phyloP scores from a whole-genome alignment of 208 protist genomes.

The Leishmania mexicana region DNA sequence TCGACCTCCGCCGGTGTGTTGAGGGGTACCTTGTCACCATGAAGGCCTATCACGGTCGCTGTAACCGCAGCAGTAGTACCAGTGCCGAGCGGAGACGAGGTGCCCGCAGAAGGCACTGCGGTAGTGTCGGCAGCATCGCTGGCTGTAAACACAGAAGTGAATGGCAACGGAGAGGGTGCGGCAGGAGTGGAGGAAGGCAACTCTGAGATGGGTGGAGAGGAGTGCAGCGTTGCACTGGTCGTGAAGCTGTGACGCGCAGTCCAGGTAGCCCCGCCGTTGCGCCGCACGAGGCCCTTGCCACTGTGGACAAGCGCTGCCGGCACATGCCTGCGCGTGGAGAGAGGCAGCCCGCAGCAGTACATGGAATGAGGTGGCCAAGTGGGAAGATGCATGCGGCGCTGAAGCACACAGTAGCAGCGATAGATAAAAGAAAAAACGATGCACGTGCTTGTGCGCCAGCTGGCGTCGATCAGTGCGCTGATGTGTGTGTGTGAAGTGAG shows the following conservation, averaged over 20 bases:
- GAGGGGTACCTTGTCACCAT: conserved; percentile 17
- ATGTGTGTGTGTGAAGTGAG: not conserved
- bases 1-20: conserved; percentile 56
- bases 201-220: not conserved
- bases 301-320: not conserved
- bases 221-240: not conserved
- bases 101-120: not conserved
- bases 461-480: not conserved
- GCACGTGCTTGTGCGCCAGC: not conserved
- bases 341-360: not conserved
- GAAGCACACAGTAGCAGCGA: not conserved
- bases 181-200: not conserved
- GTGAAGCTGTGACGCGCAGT: not conserved
- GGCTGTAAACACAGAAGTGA: not conserved
- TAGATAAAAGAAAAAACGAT: not conserved
- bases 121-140: not conserved
- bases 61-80: not conserved
- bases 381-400: not conserved
- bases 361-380: not conserved
- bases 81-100: not conserved
- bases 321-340: not conserved
- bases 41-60: not conserved
- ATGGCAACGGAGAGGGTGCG: not conserved
- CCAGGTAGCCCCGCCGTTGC: not conserved
- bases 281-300: not conserved